Conservation (phyloP, 495 filamentous ascomycete genomes). For the Tirmania nivea region DNA sequence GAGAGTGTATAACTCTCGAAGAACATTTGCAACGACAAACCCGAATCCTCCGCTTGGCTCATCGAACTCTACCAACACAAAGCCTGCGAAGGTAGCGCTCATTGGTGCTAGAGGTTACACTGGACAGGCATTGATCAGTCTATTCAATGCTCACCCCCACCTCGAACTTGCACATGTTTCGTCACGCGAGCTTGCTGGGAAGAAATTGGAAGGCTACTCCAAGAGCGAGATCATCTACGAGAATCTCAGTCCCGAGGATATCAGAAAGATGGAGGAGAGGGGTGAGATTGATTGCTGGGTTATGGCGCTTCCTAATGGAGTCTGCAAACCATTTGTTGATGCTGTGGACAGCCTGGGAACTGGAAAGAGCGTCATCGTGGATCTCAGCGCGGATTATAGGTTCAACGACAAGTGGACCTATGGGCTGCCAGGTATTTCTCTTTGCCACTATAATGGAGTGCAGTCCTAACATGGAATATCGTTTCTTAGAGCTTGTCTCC, state of each 20-base stretch:
- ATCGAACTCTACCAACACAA: constrained; percentile 67
- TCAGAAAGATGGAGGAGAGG: constrained; percentile 70
- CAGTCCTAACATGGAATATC: neutral
- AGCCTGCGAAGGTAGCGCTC: constrained; percentile 64
- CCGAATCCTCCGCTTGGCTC: constrained; percentile 92
- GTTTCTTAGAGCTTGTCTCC: constrained; percentile 41
- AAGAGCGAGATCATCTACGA: constrained; percentile 91
- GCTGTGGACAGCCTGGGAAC: constrained; percentile 47
- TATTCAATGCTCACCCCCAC: constrained; percentile 81
- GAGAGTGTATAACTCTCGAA: constrained; percentile 20
- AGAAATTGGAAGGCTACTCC: constrained; percentile 72
- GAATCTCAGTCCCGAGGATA: constrained; percentile 74
- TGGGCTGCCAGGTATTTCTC: constrained; percentile 43
- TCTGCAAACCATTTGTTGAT: constrained; percentile 90
- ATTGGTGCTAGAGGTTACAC: constrained; percentile 95
- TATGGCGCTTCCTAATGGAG: constrained; percentile 92
- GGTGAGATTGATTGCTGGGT: constrained; percentile 97
- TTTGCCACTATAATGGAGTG: neutral
- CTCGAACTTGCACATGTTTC: constrained; percentile 88
- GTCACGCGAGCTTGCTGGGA: constrained; percentile 76
- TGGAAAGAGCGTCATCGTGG: constrained; percentile 63
- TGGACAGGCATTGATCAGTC: constrained; percentile 72
- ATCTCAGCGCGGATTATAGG: constrained; percentile 87
- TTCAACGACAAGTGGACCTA: constrained; percentile 87
- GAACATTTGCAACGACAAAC: constrained; percentile 59